phyloP scores from a whole-genome alignment of 2,329 filamentous ascomycete genomes.

The Xylaria polymorpha region DNA sequence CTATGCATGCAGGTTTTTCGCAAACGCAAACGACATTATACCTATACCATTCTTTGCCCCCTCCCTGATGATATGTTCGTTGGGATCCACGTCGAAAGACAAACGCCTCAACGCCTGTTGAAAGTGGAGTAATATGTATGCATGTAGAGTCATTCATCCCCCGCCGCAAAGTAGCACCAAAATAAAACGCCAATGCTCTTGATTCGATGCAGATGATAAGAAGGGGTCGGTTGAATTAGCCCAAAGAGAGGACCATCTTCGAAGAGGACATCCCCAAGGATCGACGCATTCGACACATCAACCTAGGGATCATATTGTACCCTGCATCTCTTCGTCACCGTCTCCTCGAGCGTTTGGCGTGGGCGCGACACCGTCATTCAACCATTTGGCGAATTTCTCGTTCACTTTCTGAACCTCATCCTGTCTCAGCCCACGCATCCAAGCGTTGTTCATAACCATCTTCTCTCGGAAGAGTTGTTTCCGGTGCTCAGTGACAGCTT shows the following conservation, averaged over 20 bases:
- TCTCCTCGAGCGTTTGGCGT: slow-evolving; percentile 48
- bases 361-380: slow-evolving; percentile 60
- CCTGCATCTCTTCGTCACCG: slow-evolving; percentile 31
- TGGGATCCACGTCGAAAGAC: background rate
- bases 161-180: slow-evolving; percentile 13
- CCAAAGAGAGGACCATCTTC: background rate
- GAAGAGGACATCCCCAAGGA: background rate
- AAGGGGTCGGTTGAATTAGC: background rate
- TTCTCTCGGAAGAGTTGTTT: slow-evolving; percentile 80
- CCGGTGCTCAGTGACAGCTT: slow-evolving; percentile 69
- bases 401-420: slow-evolving; percentile 81
- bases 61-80: background rate
- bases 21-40: slow-evolving; percentile 2
- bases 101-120: slow-evolving; percentile 27
- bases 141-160: slow-evolving; percentile 5
- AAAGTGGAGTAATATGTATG: slow-evolving; percentile 6
- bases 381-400: slow-evolving; percentile 68
- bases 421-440: slow-evolving; percentile 82
- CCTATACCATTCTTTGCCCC: slow-evolving; percentile 1
- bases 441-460: slow-evolving; percentile 82
- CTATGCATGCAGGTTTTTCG: slow-evolving; percentile 15
- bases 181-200: slow-evolving; percentile 17
- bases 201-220: slow-evolving; percentile 7
- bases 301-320: slow-evolving; percentile 10
- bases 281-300: background rate